Percentiles rank a stretch among this genome's conserved stretches.
Evolutionary conservation across 2,329 filamentous ascomycete genomes (phyloP).

Genomic region (Monilinia fructigena): DNA sequence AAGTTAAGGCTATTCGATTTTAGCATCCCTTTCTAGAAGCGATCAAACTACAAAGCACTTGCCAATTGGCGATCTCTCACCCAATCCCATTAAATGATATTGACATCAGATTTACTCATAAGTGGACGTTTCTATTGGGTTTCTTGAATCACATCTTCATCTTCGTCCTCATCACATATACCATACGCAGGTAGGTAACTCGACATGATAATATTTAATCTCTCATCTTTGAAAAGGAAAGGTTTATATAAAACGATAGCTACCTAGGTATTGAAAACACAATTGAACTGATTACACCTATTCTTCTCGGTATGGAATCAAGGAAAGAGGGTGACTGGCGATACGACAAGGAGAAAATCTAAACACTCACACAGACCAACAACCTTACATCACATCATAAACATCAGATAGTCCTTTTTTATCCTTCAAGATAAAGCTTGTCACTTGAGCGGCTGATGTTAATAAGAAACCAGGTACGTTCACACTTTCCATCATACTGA

Average conservation of each 20-base stretch:
- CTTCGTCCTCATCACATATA: background rate
- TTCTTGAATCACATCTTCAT: background rate
- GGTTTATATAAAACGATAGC: background rate
- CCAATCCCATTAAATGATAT: background rate
- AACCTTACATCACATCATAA: background rate
- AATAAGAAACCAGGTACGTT: background rate
- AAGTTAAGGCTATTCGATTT: background rate
- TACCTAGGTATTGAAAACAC: background rate
- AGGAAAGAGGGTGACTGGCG: background rate
- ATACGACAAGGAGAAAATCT: background rate
- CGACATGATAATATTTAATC: background rate
- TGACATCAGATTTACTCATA: background rate
- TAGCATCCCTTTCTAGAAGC: background rate
- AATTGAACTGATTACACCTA: background rate
- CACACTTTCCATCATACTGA: background rate
- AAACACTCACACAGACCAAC: background rate
- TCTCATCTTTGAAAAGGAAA: too few species aligned
- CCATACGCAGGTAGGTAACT: too few species aligned
- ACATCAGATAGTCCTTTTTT: background rate
- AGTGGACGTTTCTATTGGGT: background rate
- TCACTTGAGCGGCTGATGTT: slow-evolving; percentile 5
- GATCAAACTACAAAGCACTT: slow-evolving; percentile 11
- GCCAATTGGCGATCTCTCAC: background rate
- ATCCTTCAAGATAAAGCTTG: background rate
- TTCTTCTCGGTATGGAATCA: background rate